phyloP scores from a whole-genome alignment of 331 rosid species.

The Quercus phellos region DNA sequence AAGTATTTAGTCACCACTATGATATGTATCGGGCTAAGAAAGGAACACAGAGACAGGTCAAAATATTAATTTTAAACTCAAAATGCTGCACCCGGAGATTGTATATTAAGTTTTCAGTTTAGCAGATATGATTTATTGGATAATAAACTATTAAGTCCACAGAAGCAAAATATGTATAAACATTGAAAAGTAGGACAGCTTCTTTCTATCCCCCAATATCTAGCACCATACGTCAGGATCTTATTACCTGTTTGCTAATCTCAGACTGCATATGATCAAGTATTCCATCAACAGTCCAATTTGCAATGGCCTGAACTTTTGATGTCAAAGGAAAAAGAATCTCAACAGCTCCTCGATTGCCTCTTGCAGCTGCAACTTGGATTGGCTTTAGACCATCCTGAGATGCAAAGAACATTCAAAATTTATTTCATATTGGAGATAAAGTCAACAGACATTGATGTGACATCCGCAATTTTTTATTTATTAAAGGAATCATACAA shows the following conservation, averaged over 20 bases:
- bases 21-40: background rate
- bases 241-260: constrained; percentile 56
- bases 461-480: background rate
- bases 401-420: constrained; percentile 22
- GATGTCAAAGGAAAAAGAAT: constrained; percentile 76
- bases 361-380: constrained; percentile 74
- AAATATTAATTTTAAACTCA: background rate
- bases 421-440: constrained; percentile 10
- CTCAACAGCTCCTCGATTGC: constrained; percentile 58
- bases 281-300: constrained; percentile 74
- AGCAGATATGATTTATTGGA: background rate
- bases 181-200: background rate
- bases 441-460: background rate
- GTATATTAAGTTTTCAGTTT: background rate
- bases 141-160: background rate
- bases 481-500: background rate
- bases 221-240: constrained; percentile 7
- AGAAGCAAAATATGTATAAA: background rate
- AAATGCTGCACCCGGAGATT: background rate
- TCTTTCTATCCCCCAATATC: background rate
- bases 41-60: background rate
- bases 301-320: constrained; percentile 46
- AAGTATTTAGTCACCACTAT: background rate
- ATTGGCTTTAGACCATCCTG: constrained; percentile 90
- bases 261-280: constrained; percentile 65